Base-by-base conservation (phyloP, 2,329 filamentous ascomycete species). In the Alternaria dauci region DNA sequence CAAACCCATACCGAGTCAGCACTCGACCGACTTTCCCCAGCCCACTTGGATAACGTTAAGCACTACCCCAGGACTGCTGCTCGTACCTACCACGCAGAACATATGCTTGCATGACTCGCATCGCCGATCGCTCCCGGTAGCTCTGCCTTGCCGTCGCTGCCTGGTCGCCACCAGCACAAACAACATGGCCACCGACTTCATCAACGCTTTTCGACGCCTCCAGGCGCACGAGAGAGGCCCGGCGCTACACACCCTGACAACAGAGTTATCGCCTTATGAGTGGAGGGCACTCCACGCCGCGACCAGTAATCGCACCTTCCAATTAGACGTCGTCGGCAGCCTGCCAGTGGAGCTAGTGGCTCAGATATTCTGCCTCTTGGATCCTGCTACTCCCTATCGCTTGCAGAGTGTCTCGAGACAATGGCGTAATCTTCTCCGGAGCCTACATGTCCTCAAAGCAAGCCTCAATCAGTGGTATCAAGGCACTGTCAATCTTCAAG, bases 341-440 rank as follows among this genome's bases (percentile, higher is more conserved):
- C 61, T 81, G 36, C 80, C 80, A 5, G 16, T 76, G 14, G 80
- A 82, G 67, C 66, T 82, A 8, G 67, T 78, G 6, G 68, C 73
- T 20, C 61, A 72, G 5, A 55, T 81, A 16, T 79, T 81, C 59
- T 57, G 60, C 32, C 65, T 77, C 68, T 50, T 81, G 58, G 76
- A 76, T 42, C 50, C 67, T 43, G 36, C 73, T 46, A 65, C 71
- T 5, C 58, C 70, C 2, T 78, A 73, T 56, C 72, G 65, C 42
- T 60, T 74, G 23, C 76, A 76, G 59, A 42, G 41, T 9, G 74
- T 81, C 32, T 78, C 71, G 34, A 71, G 62, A 36, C 69, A 58
- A 8, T 81, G 80, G 80, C 62, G 58, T 5, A 25, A 53, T 9
- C 28, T 70, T 2, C 55, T 81, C 11, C 73, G 64, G 20, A 73